Conservation (phyloP, 768 basidiomycete genomes). For the Saitozyma podzolica region DNA sequence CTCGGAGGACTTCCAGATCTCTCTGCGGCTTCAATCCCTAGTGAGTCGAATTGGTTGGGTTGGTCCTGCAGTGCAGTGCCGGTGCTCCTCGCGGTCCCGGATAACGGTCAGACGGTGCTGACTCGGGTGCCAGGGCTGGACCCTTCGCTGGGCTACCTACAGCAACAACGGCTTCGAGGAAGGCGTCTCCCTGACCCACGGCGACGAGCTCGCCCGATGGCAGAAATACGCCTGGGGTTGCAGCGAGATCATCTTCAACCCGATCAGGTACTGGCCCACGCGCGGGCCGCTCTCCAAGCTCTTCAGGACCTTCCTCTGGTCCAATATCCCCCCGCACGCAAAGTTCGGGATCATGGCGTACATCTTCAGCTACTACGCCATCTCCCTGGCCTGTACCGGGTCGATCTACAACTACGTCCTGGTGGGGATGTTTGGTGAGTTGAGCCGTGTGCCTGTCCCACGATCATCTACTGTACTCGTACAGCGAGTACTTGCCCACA, state of each 20-base stretch:
- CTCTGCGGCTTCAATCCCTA: conserved; percentile 67
- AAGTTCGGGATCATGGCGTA: conserved; percentile 62
- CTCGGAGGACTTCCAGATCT: conserved; percentile 82
- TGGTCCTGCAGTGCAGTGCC: no score
- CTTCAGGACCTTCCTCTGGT: conserved; percentile 49
- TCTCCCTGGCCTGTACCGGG: conserved; percentile 65
- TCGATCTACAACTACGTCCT: conserved; percentile 70
- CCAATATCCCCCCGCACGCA: conserved; percentile 58
- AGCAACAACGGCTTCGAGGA: conserved; percentile 83
- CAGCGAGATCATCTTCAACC: conserved; percentile 73
- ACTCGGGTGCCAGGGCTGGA: conserved; percentile 4
- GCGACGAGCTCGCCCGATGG: conserved; percentile 89
- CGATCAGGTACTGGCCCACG: conserved; percentile 72
- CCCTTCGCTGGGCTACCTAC: conserved; percentile 67
- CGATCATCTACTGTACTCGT: no score
- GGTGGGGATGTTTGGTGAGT: conserved; percentile 55
- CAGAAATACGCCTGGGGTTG: conserved; percentile 61
- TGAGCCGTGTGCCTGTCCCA: no score
- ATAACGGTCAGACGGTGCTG: not conserved
- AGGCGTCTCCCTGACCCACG: conserved; percentile 84
- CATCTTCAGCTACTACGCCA: conserved; percentile 54
- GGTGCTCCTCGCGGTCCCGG: no score
- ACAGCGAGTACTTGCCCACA: no score
- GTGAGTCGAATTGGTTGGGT: conserved; percentile 48
- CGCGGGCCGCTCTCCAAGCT: conserved; percentile 70